Percentiles rank a stretch among this genome's conserved stretches.
Evolutionary conservation across 2,329 filamentous ascomycete genomes (phyloP).

Genomic region (Cylindrodendrum hubeiense): DNA sequence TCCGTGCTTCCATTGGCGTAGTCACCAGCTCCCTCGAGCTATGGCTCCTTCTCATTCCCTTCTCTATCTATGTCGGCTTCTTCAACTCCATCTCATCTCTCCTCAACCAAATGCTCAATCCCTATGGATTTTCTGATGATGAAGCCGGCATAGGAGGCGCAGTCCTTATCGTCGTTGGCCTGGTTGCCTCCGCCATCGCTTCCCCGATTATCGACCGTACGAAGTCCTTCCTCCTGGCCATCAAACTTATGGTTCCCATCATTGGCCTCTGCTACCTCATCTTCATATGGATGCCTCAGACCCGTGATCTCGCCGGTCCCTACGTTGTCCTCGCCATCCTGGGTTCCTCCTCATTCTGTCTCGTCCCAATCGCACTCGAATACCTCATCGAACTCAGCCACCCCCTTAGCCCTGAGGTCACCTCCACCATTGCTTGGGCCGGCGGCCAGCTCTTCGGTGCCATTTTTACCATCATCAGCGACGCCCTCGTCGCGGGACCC

Average conservation of each 20-base stretch:
- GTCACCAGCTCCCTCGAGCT: constrained; percentile 74
- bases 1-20: constrained; percentile 65
- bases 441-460: constrained; percentile 89
- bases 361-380: constrained; percentile 89
- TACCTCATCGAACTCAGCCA: constrained; percentile 89
- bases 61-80: constrained; percentile 85
- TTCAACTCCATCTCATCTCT: constrained; percentile 94
- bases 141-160: constrained; percentile 92
- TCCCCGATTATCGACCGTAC: constrained; percentile 88
- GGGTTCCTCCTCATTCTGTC: constrained; percentile 82
- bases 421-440: constrained; percentile 85
- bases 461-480: constrained; percentile 85
- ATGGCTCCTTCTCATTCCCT: constrained; percentile 86
- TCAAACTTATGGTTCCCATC: constrained; percentile 81
- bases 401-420: constrained; percentile 88
- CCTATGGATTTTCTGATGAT: constrained; percentile 86
- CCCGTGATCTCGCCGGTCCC: constrained; percentile 72
- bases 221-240: constrained; percentile 80
- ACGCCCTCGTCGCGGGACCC: constrained; percentile 73
- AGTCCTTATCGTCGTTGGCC: constrained; percentile 88
- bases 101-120: constrained; percentile 89
- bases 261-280: constrained; percentile 79
- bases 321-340: constrained; percentile 82
- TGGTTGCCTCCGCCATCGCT: constrained; percentile 80
- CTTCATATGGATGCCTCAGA: constrained; percentile 81